Base-by-base conservation (phyloP, 257 asterid genomes). In the Datura wrightii region DNA sequence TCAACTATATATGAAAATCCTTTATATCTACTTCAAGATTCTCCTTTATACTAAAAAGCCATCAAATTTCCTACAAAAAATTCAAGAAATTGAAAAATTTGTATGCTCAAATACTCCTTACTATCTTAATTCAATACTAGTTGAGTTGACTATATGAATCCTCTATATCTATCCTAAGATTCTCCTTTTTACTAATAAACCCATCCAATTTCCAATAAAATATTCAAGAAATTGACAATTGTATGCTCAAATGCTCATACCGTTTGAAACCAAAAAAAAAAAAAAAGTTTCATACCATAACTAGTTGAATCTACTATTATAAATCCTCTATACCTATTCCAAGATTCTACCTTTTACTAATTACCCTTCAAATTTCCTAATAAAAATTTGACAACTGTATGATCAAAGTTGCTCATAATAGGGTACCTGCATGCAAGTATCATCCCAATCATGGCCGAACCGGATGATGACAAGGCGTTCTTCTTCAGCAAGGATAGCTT, bases 401-500 rank as follows among this genome's bases (percentile, higher is more conserved):
- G 53, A 5, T 42, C 5, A 70, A 24, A 24, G 1, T 24, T 24
- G 31, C 31, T 24, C 31, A 24, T 41, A 6, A 1, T 7, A 55
- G 6, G 8, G 3, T 79, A 95, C 99, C 98, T 94, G 99, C 99
- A 95, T 95, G 71, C 99, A 96, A 59, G 98, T 92, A 83, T 96
- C 99, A 84, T 94, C 99, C 97, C 98, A 96, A 74, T 96, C 97
- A 87, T 94, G 97, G 53, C 97, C 99, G 88, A 96, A 96, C 13
- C 98, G 97, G 85, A 96, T 96, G 87, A 94, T 86, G 67, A 96
- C 98, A 82, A 96, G 98, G 59, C 99, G 97, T 42, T 95, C 99
- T 86, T 95, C 99, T 89, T 95, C 99, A 79, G 98, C 97, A 16
- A 95, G 96, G 56, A 95, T 94, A 11, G 98, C 94, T 89, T 94